Base-by-base conservation (phyloP, 148 eudicot species). In the Beta vulgaris region DNA sequence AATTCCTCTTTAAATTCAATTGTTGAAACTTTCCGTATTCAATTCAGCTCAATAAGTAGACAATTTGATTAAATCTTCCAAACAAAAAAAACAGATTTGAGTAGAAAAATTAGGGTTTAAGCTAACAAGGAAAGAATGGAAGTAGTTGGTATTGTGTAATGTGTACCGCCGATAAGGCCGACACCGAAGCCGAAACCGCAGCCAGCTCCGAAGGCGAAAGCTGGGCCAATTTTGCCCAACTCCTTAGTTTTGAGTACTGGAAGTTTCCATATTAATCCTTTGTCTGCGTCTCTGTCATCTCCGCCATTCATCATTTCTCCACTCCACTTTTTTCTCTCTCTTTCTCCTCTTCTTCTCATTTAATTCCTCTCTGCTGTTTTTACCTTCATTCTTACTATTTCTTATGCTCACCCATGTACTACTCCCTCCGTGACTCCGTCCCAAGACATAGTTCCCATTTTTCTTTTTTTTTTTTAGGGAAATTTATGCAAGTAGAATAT, bases 251-350 rank as follows among this genome's bases (percentile, higher is more conserved):
- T 83, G 29, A 87, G 26, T 6, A 53, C 77, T 18, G 92, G 96
- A 26, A 91, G 86, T 81, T 80, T 91, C 96, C 96, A 91, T 16
- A 91, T 46, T 25, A 91, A 68, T 1, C 96, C 96, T 76, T 78
- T 84, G 11, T 80, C 91, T 43, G 34, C 87, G 72, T 74, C 78
- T 55, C 80, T 40, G 35, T 39, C 44, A 16, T 43, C 57, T 42
- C 73, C 72, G 36, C 70, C 66, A n/a, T 61, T 58, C 71, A 31
- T 81, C 65, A 15, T 53, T 0, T 35, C 25, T 18, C 16, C 28
- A 63, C 40, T 63, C 26, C 15, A 9, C 62, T 35, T 63, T 4
- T 63, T 63, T 61, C 37, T 61, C 31, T 66, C 48, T 39, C 29
- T 25, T 55, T 55, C 48, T 66, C 18, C 25, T 8, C 31, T 66